Evolutionary conservation across 306 rosid genomes (phyloP), one percentile per base, ranked within the genome.

Genomic region (Sicyos edulis): DNA sequence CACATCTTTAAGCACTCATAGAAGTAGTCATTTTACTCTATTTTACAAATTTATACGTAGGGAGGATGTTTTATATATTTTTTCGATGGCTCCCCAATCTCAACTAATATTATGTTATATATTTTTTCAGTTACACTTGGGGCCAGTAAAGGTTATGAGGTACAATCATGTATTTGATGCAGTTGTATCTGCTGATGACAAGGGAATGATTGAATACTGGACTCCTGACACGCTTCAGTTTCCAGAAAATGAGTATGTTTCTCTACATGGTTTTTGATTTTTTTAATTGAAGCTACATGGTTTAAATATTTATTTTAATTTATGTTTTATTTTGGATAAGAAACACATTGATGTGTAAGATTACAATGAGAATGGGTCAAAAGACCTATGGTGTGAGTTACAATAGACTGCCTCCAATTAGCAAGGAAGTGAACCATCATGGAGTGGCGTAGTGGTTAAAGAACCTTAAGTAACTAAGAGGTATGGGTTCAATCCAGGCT

Each of bases 201-300:
- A 83, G 88, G 99, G 99, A 72, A 80, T 93, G 52, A 81, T 93
- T 60, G 97, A 93, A 75, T 93, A 93, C 60, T 93, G 99, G 99
- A 85, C 73, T 76, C 91, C 96, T 44, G 66, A 64, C 34, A 86
- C 92, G 19, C 84, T 93, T 75, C 88, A 86, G 78, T 91, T 93
- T 68, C 99, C 99, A 4, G 95, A 91, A 82, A 19, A 83, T 59
- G 83, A 84, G 99, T 93, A 88, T 21, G 89, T 80, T 74, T 72
- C 76, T 73, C 19, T 71, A 37, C 13, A 72, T 72, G 58, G 69
- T 15, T 69, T 60, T 60, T 32, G 0, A 15, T 60, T 60, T 60
- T 32, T 14, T 58, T 29, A 2, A 26, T 60, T 16, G 47, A 32
- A 60, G 15, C 21, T 60, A 60, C 45, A 60, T 60, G 47, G 6